Conservation (phyloP, 257 asterid species). For the Solanum piurae region DNA sequence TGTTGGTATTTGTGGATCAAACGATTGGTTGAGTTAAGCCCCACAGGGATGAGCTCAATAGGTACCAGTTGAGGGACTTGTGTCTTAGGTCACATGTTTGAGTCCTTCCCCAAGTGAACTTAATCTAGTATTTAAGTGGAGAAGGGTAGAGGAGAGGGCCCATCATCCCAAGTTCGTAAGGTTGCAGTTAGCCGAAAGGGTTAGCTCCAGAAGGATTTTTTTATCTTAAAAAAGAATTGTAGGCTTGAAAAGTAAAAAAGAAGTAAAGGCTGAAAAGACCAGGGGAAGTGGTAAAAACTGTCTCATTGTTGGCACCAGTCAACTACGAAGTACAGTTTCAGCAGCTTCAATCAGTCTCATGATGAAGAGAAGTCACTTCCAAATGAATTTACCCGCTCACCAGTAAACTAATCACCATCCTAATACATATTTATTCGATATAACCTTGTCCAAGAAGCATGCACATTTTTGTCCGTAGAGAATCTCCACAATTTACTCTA, state of each 20-base stretch:
- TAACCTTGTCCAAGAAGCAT: neutral
- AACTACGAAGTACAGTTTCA: neutral
- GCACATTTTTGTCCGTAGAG: neutral
- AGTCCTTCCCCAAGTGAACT: neutral
- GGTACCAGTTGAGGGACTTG: neutral
- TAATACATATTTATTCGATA: neutral
- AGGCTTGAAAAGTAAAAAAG: neutral
- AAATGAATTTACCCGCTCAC: neutral
- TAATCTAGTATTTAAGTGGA: neutral
- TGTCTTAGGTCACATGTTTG: neutral
- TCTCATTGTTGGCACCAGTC: neutral
- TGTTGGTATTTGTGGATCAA: neutral
- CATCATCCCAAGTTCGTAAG: neutral
- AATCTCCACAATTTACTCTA: neutral
- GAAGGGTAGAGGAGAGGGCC: neutral
- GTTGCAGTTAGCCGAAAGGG: neutral
- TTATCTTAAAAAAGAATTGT: neutral
- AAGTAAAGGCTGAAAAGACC: neutral
- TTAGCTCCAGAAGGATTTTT: neutral
- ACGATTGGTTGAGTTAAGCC: neutral
- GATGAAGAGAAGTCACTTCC: neutral
- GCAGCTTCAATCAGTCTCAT: neutral
- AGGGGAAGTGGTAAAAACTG: neutral
- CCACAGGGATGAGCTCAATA: neutral
- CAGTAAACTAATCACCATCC: neutral